Base-by-base conservation (phyloP, 768 basidiomycete species). In the Kwoniella bestiolae region DNA sequence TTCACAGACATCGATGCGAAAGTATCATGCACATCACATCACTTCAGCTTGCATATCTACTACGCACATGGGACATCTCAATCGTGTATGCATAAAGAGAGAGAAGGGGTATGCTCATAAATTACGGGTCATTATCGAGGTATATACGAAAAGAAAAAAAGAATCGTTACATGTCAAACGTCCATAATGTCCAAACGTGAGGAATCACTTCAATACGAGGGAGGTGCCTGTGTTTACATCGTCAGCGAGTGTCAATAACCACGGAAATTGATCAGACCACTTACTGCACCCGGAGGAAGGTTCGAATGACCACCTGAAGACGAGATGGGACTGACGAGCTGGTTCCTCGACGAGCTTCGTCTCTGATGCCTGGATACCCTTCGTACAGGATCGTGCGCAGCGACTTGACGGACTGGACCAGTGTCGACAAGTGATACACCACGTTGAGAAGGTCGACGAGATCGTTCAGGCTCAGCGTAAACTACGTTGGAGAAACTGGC, bases 361-460 rank as follows among this genome's bases (percentile, higher is more conserved):
- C 74, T 68, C 47, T 83, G 75, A 51, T 85, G 87, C 72, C 91
- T 83, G 51, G 90, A 86, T 28, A 94, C 90, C 63, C 92, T 83
- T 44, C 92, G 86, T 28, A 93, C 92, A 11, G 76, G 71, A 58
- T 75, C 73, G 61, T 73, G 73, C 11, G 75, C 45, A 16, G 74
- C 72, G 16, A 58, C 90, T 89, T 18, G 90, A 44, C 90, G 88
- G 2, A 94, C 90, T 41, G 91, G 92, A 14, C 94, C 94, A 72
- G 86, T 83, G 70, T 97, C 94, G 60, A 86, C 86, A 61, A 97
- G 81, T 49, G 88, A 88, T 52, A 96, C 85, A 25, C 94, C 92
- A 11, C 90, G 86, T 83, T 86, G 85, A 67, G 86, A 85, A 73
- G 85, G 50, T 56, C 64, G 46, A 26, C 56, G 63, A 21, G 59